A percentile compares a stretch with the other conserved stretches of the same genome.
phyloP scores from a whole-genome alignment of 495 filamentous ascomycete species.

The Collariella sp. region DNA sequence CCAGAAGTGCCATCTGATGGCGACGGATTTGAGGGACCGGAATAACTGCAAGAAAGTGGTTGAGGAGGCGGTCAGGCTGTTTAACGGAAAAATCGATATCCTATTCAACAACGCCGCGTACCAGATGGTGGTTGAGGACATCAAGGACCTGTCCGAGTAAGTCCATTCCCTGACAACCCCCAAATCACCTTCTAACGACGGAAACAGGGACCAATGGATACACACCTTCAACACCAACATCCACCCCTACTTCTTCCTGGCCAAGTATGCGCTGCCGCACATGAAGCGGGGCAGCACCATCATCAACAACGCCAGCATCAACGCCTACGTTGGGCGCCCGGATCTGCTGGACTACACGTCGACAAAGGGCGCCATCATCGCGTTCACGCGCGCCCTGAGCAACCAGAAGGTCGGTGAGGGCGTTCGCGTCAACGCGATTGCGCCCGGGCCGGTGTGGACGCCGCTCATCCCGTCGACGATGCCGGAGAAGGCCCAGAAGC shows the following conservation, averaged over 20 bases:
- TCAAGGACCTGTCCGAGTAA: slow-evolving; percentile 63
- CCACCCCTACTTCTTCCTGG: slow-evolving; percentile 63
- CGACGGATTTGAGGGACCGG: slow-evolving; percentile 52
- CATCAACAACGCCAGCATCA: slow-evolving; percentile 76
- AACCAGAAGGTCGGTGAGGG: slow-evolving; percentile 66
- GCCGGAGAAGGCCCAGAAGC: slow-evolving; percentile 57
- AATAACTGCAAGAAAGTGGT: slow-evolving; percentile 64
- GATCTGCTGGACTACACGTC: slow-evolving; percentile 82
- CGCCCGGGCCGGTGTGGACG: slow-evolving; percentile 78
- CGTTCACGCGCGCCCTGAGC: slow-evolving; percentile 70
- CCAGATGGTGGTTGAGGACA: slow-evolving; percentile 67
- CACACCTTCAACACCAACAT: slow-evolving; percentile 69
- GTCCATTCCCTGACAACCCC: slow-evolving; percentile 7
- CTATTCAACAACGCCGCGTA: slow-evolving; percentile 74
- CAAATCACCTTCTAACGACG: not conserved
- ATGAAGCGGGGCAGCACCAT: slow-evolving; percentile 69
- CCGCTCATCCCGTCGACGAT: slow-evolving; percentile 76
- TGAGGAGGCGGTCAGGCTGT: slow-evolving; percentile 50
- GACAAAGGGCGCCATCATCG: slow-evolving; percentile 73
- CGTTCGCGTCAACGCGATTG: slow-evolving; percentile 74
- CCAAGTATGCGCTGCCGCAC: slow-evolving; percentile 70
- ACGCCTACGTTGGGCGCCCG: slow-evolving; percentile 72
- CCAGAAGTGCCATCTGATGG: slow-evolving; percentile 49
- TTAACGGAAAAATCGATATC: slow-evolving; percentile 61
- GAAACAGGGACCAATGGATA: slow-evolving; percentile 60